Base-by-base conservation (phyloP, 139 green algal species). In the Parachlorella kessleri region DNA sequence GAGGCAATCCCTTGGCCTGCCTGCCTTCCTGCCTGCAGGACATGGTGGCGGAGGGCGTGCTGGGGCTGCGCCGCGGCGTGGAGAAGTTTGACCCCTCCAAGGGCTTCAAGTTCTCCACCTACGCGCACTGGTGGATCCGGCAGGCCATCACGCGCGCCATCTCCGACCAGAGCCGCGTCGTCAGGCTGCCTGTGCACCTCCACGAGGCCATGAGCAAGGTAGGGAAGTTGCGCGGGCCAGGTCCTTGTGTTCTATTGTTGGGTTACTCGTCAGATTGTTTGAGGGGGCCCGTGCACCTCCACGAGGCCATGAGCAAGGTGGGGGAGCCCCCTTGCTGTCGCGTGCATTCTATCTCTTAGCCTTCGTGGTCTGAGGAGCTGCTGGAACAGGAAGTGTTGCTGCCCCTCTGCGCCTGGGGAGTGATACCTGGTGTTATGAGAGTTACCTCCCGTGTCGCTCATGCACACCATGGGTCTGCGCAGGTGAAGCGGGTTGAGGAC, bases 101-200 rank as follows among this genome's bases (percentile, higher is more conserved):
- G 66, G 96, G 96, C 38, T 99, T 96, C 90, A 96, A 97, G 80
- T 97, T 99, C 80, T 95, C 89, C 39, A 99, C 96, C 3, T 99
- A 99, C 80, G 96, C 93, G 14, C 91, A 98, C 77, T 99, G 95
- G 96, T 99, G 96, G 96, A 98, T 99, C 81, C 84, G 94, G 3
- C 96, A 99, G 89, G 78, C 84, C 4, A 68, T 96, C 30, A 90
- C 82, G 1, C 86, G 92, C 70, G 76, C 77, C 32, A 73, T 96
- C 41, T 75, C 82, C 9, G 87, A 95, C 28, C 88, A 95, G 54
- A 83, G 77, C 28, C 86, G 91, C 4, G 79, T 94, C 0, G 90
- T 96, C 59, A 89, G 88, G 76, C 81, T 98, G 67, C 95, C 95
- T 21, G 87, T 90, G 33, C 90, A 98, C 84, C 72, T 98, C 70